A percentile compares a stretch with the other conserved stretches of the same genome.
Conservation (phyloP, 1,139 yeast genomes). For the Candida frijolesensis region DNA sequence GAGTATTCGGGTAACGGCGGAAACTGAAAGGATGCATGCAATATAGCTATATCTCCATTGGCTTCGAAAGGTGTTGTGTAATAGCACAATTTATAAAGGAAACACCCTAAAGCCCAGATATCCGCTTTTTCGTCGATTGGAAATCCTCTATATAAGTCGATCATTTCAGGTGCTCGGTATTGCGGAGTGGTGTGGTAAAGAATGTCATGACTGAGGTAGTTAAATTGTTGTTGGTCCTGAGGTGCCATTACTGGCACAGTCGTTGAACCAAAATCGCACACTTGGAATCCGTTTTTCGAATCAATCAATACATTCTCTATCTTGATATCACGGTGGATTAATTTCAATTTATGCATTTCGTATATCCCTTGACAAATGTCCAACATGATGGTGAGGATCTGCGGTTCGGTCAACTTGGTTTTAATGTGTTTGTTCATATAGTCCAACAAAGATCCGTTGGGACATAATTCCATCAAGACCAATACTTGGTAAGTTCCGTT, state of each 20-base stretch:
- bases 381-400: slow-evolving; percentile 65
- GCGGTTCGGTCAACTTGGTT: slow-evolving; percentile 61
- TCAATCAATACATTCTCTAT: slow-evolving; percentile 77
- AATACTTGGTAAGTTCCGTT: slow-evolving; percentile 68
- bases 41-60: slow-evolving; percentile 70
- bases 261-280: slow-evolving; percentile 81
- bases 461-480: slow-evolving; percentile 77
- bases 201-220: slow-evolving; percentile 63
- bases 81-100: slow-evolving; percentile 73
- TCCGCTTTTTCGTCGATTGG: slow-evolving; percentile 79
- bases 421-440: slow-evolving; percentile 72
- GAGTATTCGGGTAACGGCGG: slow-evolving; percentile 58
- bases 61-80: slow-evolving; percentile 83
- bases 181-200: slow-evolving; percentile 81
- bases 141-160: slow-evolving; percentile 64
- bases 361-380: slow-evolving; percentile 69
- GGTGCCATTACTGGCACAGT: slow-evolving; percentile 66
- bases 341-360: slow-evolving; percentile 65
- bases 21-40: slow-evolving; percentile 66
- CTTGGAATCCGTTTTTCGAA: slow-evolving; percentile 55
- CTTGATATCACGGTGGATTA: slow-evolving; percentile 77
- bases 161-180: slow-evolving; percentile 82
- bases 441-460: slow-evolving; percentile 70
- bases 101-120: slow-evolving; percentile 84
- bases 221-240: slow-evolving; percentile 60